phyloP scores from a whole-genome alignment of 345 rosid species.

The Citrus maxima region DNA sequence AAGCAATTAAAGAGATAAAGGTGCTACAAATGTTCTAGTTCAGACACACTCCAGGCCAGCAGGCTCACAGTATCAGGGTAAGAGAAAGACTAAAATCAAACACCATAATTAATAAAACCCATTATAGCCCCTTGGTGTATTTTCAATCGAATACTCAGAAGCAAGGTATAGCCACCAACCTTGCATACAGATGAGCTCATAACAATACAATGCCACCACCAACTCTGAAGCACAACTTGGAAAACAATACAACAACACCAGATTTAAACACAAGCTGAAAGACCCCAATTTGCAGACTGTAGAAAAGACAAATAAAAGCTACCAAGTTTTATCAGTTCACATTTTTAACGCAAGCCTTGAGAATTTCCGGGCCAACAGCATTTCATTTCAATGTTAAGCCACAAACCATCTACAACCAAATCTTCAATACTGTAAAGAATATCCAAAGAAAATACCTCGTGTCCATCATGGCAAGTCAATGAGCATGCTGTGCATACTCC shows the following conservation, averaged over 20 bases:
- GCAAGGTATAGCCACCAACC: neutral
- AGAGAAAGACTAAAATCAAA: neutral
- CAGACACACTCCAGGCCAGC: neutral
- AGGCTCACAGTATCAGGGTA: neutral
- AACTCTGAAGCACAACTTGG: neutral
- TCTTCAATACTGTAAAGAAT: neutral
- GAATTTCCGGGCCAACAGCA: neutral
- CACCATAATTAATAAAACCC: neutral
- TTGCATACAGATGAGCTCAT: neutral
- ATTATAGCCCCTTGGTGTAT: neutral
- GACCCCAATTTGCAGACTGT: neutral
- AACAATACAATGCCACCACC: neutral
- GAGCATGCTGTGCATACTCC: slow-evolving; percentile 97
- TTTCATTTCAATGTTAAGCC: neutral
- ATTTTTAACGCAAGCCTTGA: neutral
- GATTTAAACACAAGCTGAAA: neutral
- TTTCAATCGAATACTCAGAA: neutral
- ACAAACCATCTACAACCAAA: neutral
- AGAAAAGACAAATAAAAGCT: neutral
- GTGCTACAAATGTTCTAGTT: neutral
- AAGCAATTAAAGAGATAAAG: neutral
- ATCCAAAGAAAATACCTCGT: slow-evolving; percentile 55
- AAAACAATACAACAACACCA: neutral
- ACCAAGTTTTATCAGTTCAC: neutral
- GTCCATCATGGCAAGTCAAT: slow-evolving; percentile 93